phyloP scores from a whole-genome alignment of 2,329 filamentous ascomycete genomes.

The Aspergillus fischeri region DNA sequence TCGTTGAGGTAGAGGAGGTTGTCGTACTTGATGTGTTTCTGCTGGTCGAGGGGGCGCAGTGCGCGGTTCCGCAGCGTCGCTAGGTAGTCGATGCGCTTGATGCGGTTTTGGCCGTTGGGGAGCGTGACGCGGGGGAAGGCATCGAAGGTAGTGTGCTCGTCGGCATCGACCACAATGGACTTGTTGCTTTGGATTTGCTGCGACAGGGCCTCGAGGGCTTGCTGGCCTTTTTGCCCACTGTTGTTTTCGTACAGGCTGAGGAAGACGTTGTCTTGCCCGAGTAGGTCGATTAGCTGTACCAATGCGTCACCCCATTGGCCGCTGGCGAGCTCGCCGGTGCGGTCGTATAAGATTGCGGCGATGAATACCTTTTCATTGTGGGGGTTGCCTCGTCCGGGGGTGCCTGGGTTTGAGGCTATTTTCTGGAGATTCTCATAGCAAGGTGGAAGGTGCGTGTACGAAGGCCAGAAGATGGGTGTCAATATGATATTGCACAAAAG shows the following conservation, averaged over 20 bases:
- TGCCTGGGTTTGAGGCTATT: slow-evolving; percentile 25
- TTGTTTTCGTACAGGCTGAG: slow-evolving; percentile 72
- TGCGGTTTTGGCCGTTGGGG: slow-evolving; percentile 58
- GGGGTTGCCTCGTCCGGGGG: slow-evolving; percentile 46
- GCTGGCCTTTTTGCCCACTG: slow-evolving; percentile 53
- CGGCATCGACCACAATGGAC: slow-evolving; percentile 57
- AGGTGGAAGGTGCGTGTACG: slow-evolving; percentile 52
- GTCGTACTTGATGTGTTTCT: slow-evolving; percentile 44
- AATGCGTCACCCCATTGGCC: slow-evolving; percentile 63
- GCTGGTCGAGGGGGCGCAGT: slow-evolving; percentile 56
- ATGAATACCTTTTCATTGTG: slow-evolving; percentile 68
- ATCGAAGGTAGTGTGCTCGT: slow-evolving; percentile 55
- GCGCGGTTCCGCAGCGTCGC: slow-evolving; percentile 70
- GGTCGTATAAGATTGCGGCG: slow-evolving; percentile 66
- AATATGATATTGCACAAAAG: slow-evolving; percentile 25
- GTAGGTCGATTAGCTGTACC: slow-evolving; percentile 58
- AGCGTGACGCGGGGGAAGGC: slow-evolving; percentile 57
- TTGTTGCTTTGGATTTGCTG: slow-evolving; percentile 47
- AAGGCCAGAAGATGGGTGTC: slow-evolving; percentile 52
- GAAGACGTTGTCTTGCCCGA: slow-evolving; percentile 65
- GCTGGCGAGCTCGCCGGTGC: slow-evolving; percentile 54
- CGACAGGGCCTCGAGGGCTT: slow-evolving; percentile 53
- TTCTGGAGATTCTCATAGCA: slow-evolving; percentile 46
- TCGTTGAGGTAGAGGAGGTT: slow-evolving; percentile 64
- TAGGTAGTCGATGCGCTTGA: slow-evolving; percentile 70